phyloP scores from a whole-genome alignment of 139 green algal genomes.

The Raphidocelis subcapitata region DNA sequence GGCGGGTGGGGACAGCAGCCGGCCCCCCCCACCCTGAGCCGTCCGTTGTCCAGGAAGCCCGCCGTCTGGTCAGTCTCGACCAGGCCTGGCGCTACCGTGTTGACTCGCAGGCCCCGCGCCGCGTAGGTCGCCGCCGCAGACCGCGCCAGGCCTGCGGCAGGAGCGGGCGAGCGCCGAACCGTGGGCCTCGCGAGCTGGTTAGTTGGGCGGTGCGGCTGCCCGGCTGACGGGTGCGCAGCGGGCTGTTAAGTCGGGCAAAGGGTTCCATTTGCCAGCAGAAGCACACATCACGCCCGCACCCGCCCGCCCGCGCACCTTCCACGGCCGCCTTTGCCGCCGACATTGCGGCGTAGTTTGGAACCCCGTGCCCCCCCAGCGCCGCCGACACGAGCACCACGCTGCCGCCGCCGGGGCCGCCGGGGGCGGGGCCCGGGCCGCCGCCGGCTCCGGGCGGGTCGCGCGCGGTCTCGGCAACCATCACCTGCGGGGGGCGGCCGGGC shows the following conservation, averaged over 20 bases:
- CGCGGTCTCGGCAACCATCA: too few species aligned
- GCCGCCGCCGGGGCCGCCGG: constrained; percentile 32
- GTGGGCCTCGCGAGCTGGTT: not conserved
- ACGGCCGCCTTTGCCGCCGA: constrained; percentile 71
- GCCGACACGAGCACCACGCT: constrained; percentile 59
- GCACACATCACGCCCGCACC: not conserved
- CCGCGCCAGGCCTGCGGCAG: constrained; percentile 21
- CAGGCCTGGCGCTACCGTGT: constrained; percentile 70
- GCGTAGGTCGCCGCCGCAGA: constrained; percentile 62
- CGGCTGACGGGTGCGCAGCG: not conserved
- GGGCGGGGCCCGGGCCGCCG: not conserved
- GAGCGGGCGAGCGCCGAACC: not conserved
- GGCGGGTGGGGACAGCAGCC: too few species aligned
- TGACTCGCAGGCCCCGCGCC: constrained; percentile 60
- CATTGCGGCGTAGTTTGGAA: constrained; percentile 68
- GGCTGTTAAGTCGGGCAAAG: not conserved
- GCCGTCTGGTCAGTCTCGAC: constrained; percentile 33
- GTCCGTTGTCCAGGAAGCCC: not conserved
- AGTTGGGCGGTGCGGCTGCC: not conserved
- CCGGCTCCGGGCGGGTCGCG: too few species aligned
- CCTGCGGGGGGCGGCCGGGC: too few species aligned
- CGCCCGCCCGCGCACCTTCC: constrained; percentile 15
- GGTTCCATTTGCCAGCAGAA: constrained; percentile 1
- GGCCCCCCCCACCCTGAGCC: too few species aligned
- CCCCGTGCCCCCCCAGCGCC: constrained; percentile 43